Conservation (phyloP, 768 basidiomycete species). For the Mycena epipterygia region DNA sequence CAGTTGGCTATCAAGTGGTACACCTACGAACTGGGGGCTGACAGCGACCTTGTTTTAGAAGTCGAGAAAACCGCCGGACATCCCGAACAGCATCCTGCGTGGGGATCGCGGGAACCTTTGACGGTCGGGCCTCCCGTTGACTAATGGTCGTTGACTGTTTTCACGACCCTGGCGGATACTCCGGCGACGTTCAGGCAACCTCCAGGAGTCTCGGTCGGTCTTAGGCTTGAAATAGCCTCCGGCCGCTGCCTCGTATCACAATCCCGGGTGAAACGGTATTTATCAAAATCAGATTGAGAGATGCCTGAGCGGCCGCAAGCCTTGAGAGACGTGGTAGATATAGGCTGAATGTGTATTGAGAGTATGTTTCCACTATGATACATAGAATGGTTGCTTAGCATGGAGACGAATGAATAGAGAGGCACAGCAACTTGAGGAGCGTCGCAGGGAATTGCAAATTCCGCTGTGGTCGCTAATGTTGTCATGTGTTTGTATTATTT, state of each 20-base stretch:
- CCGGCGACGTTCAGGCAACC: not conserved
- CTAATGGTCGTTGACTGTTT: not conserved
- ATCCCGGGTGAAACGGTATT: too few species aligned
- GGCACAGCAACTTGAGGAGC: not conserved
- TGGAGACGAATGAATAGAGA: not conserved
- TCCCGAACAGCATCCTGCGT: constrained; percentile 61
- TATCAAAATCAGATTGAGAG: too few species aligned
- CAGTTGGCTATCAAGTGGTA: constrained; percentile 66
- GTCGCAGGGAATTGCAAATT: not conserved
- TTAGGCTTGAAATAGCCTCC: too few species aligned
- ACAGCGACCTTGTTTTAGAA: constrained; percentile 62
- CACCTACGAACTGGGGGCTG: constrained; percentile 66
- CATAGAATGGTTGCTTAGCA: not conserved
- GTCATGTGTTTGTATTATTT: constrained; percentile 10
- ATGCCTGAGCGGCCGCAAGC: too few species aligned
- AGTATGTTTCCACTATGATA: too few species aligned
- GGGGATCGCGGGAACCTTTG: constrained; percentile 57
- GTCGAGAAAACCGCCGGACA: constrained; percentile 49
- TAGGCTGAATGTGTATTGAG: not conserved
- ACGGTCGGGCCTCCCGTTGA: constrained; percentile 51
- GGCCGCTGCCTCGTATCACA: too few species aligned
- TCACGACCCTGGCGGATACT: too few species aligned
- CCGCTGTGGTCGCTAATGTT: not conserved
- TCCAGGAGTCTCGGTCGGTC: too few species aligned
- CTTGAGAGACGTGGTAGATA: too few species aligned